phyloP scores from a whole-genome alignment of 305 asterid genomes.

The Plantago coronopus region DNA sequence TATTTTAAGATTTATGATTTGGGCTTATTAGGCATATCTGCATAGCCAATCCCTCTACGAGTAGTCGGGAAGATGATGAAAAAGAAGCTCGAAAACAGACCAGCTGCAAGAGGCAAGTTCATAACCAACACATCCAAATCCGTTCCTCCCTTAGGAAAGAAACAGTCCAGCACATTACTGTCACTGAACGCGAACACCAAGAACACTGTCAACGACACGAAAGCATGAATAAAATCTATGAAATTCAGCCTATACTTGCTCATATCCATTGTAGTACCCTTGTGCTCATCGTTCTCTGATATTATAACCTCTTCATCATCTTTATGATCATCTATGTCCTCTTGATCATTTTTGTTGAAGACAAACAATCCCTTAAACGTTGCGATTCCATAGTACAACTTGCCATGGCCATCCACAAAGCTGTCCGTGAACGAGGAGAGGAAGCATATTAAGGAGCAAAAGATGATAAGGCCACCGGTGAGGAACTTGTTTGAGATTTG shows the following conservation, averaged over 20 bases:
- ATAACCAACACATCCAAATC: slow-evolving; percentile 40
- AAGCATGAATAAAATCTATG: slow-evolving; percentile 51
- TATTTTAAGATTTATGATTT: slow-evolving; percentile 1
- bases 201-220: slow-evolving; percentile 46
- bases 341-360: slow-evolving; percentile 28
- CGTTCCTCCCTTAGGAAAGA: slow-evolving; percentile 34
- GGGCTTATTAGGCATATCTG: slow-evolving; percentile 29
- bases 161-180: slow-evolving; percentile 45
- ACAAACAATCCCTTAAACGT: slow-evolving; percentile 49
- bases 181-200: slow-evolving; percentile 49
- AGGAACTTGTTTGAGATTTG: slow-evolving; percentile 38
- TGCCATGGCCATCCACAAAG: slow-evolving; percentile 37
- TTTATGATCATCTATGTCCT: background rate
- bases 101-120: slow-evolving; percentile 60
- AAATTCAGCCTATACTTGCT: slow-evolving; percentile 29
- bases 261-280: slow-evolving; percentile 19
- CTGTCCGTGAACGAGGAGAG: slow-evolving; percentile 55
- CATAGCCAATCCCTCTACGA: slow-evolving; percentile 58
- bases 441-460: slow-evolving; percentile 42
- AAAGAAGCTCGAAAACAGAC: slow-evolving; percentile 46
- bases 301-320: slow-evolving; percentile 2
- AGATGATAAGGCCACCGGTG: slow-evolving; percentile 29
- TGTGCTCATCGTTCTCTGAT: background rate
- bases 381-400: slow-evolving; percentile 46
- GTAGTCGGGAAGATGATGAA: slow-evolving; percentile 50